Conservation (phyloP, 768 basidiomycete species). For the Psilocybe tampanensis region DNA sequence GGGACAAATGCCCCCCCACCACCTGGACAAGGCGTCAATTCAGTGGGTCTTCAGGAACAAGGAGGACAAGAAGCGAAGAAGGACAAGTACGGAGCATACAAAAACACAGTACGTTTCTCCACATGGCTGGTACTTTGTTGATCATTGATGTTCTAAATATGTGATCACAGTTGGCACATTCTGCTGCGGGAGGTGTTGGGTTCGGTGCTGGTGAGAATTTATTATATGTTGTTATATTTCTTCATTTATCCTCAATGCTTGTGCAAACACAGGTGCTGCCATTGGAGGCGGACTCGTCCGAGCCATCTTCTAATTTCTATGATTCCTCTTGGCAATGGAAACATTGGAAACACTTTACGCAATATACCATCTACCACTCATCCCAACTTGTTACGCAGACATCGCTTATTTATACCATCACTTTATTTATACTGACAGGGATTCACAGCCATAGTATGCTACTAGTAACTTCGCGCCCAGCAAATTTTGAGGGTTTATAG, state of each 20-base stretch:
- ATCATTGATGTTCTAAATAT: background rate
- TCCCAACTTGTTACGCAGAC: too few relatives aligned
- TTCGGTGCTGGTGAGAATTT: conserved; percentile 67
- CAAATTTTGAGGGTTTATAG: too few relatives aligned
- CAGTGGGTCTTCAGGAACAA: conserved; percentile 47
- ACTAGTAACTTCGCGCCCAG: too few relatives aligned
- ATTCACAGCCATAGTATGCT: too few relatives aligned
- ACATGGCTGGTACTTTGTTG: background rate
- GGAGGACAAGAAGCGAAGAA: conserved; percentile 52
- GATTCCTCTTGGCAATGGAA: too few relatives aligned
- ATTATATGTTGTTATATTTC: background rate
- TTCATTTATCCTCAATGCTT: background rate
- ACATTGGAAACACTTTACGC: too few relatives aligned
- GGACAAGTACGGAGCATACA: conserved; percentile 56
- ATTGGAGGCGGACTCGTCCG: conserved; percentile 22
- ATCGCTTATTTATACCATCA: too few relatives aligned
- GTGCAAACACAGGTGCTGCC: conserved; percentile 16
- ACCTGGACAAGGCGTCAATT: conserved; percentile 36
- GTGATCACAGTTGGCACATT: conserved; percentile 51
- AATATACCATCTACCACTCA: background rate
- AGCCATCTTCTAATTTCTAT: conserved; percentile 17
- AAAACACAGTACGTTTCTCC: conserved; percentile 50
- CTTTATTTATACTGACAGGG: too few relatives aligned
- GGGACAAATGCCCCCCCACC: conserved; percentile 41
- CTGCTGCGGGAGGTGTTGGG: conserved; percentile 71